Conservation (phyloP, 345 rosid genomes). For the Linum tenue region DNA sequence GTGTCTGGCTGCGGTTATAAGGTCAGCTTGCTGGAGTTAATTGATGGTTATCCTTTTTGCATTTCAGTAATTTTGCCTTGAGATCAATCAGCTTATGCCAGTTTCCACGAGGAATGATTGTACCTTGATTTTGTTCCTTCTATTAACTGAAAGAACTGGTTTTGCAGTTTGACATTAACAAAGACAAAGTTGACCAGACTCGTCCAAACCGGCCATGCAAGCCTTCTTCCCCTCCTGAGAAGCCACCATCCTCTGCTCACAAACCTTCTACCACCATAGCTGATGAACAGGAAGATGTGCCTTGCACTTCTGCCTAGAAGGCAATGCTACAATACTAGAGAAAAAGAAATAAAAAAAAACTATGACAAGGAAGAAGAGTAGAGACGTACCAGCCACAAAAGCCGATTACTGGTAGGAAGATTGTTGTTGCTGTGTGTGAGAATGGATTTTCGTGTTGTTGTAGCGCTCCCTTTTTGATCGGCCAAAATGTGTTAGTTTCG, state of each 20-base stretch:
- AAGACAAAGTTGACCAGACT: slow-evolving; percentile 38
- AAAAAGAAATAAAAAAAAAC: neutral
- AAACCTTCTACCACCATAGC: slow-evolving; percentile 15
- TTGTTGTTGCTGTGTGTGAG: neutral
- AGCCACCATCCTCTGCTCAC: slow-evolving; percentile 18
- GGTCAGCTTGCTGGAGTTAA: slow-evolving; percentile 34
- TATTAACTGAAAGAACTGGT: neutral
- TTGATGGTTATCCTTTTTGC: neutral
- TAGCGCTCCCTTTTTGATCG: neutral
- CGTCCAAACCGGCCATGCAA: slow-evolving; percentile 64
- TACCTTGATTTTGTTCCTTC: neutral
- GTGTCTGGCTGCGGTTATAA: slow-evolving; percentile 85
- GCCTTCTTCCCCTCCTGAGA: slow-evolving; percentile 31
- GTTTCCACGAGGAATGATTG: no score
- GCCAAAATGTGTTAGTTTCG: neutral
- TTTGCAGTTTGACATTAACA: slow-evolving; percentile 55
- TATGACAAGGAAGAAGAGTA: neutral
- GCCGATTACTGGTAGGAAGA: neutral
- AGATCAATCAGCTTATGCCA: no score
- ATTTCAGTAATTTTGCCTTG: neutral
- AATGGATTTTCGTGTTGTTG: neutral
- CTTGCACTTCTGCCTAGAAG: slow-evolving; percentile 59
- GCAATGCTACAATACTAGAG: neutral
- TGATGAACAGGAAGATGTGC: slow-evolving; percentile 42
- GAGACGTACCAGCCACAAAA: neutral